Evolutionary conservation across 768 basidiomycete species (phyloP), one percentile per base, ranked within the genome.

Genomic region (Mrakia hoshinonis): DNA sequence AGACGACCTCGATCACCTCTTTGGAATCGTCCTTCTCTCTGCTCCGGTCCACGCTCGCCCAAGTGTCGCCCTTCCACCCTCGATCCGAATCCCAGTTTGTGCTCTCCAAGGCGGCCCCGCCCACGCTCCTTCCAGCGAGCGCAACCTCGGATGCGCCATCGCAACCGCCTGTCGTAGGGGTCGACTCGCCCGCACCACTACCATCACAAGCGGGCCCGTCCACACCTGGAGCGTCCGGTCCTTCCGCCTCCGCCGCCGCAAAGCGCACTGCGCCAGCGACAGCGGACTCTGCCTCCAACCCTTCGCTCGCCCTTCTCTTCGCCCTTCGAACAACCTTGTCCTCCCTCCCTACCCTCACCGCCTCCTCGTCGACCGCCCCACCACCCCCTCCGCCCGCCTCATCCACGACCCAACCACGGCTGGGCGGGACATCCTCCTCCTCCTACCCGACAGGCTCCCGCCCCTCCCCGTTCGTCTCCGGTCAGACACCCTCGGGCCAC

Each of bases 11-110:
- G 3, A 46, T 78, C 2, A 72, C 77, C 58, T 68, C 76, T 22
- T 68, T 95, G 24, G 89, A 90, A 82, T 84, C 85, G 4, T 91
- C 91, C 6, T 82, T 95, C 68, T 85, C 89, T 74, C 84, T 84
- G 67, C 81, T 94, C 75, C 87, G 88, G 68, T 52, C 64, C 13
- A 36, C 55, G 15, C 55, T 72, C 26, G 29, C 39, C 22, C 22
- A 38, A 4, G 70, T 52, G 2, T 64, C 70, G 20, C 46, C 65
- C 2, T 72, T 72, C 58, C 49, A 72, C 22, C 70, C 70, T 3
- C 64, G 70, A 7, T 65, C 55, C 2, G 70, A 72, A 36, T 60
- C 65, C 12, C 70, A 66, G n/a, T 65, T 72, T 24, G 64, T 72
- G 38, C 31, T 61, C 26, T 46, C 70, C 0, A 55, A 72, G 24